These are phyloP conservation scores for Torrubiella hemipterigena DNA, from an alignment of 2,329 filamentous ascomycete genomes.

Conservation along the genomic window DNA sequence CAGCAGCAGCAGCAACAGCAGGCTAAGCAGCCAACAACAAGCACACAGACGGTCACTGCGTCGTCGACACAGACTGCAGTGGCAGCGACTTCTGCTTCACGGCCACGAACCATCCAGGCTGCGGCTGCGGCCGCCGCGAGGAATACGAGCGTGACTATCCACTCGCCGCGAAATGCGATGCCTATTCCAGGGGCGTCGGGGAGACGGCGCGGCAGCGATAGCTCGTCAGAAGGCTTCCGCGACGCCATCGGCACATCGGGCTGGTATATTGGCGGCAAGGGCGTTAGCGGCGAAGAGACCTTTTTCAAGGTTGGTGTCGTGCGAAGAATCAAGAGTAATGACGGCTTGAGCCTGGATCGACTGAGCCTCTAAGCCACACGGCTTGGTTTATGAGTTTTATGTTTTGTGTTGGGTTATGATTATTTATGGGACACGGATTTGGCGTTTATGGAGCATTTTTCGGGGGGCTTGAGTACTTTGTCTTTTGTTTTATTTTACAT, in stretches of 20 bases:
- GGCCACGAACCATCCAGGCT: slow-evolving; percentile 4
- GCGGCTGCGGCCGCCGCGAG: slow-evolving; percentile 3
- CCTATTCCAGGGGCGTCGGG: slow-evolving; percentile 23
- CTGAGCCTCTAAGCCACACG: slow-evolving; percentile 67
- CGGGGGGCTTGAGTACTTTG: too few relatives aligned
- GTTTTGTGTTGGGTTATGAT: too few relatives aligned
- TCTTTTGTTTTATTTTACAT: too few relatives aligned
- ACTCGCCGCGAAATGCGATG: slow-evolving; percentile 17
- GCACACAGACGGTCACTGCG: not conserved
- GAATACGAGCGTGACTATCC: slow-evolving; percentile 14
- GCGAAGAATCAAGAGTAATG: slow-evolving; percentile 58
- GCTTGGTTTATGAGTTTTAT: too few relatives aligned
- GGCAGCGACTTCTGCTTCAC: slow-evolving; percentile 4
- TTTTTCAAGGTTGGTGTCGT: slow-evolving; percentile 76
- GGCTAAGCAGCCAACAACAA: too few relatives aligned
- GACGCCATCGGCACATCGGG: slow-evolving; percentile 63
- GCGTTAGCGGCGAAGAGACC: slow-evolving; percentile 63
- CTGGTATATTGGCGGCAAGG: slow-evolving; percentile 72
- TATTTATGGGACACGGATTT: too few relatives aligned
- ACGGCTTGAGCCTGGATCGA: slow-evolving; percentile 62
- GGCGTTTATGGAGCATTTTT: too few relatives aligned
- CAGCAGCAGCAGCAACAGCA: slow-evolving; percentile 4
- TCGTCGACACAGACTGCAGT: slow-evolving; percentile 2
- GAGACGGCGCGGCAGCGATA: slow-evolving; percentile 58
- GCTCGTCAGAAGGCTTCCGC: slow-evolving; percentile 62